Evolutionary conservation across 306 rosid species (phyloP), one percentile per base, ranked within the genome.

Genomic region (Fagus crenata): DNA sequence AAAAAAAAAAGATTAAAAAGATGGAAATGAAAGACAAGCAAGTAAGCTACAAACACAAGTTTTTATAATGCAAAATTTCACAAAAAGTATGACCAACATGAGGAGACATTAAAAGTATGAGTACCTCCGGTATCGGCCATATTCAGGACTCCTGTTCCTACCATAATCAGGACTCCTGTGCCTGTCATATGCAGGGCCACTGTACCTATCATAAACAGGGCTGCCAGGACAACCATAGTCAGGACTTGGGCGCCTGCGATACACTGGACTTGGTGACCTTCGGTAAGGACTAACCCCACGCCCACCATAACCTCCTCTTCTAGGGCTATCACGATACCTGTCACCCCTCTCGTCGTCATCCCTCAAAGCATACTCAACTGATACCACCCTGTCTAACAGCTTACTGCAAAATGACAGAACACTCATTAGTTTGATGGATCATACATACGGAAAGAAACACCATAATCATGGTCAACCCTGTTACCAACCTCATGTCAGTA

Each of bases 351-450:
- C 99, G 41, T 81, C 88, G 46, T 92, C 97, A 83, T 96, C 99
- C 87, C 93, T 92, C 82, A 96, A 84, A 68, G 99, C 98, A 86
- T 92, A 96, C 83, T 89, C 99, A 64, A 92, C 99, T n/a, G 98
- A 91, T 54, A 96, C 99, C 77, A 92, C 97, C 78, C 99, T 83
- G 75, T 96, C 99, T 80, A 91, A 83, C 60, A 96, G 85, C 84
- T 92, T 92, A 78, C 99, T 92, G 93, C 88, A 87, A 61, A 4
- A 65, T n/a, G 39, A 70, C 67, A 39, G 70, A 15, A 77, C 11
- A 71, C 32, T 72, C 28, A 67, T 65, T 43, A 53, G 14, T 49
- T 58, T 17, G 0, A 6, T n/a, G 37, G 32, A 58, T 51, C 51
- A 49, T 31, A 36, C 6, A 0, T 14, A 6, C 7, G 2, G 22